Evolutionary conservation across 805 yeast species (phyloP).

Genomic region (Kuraishia floccosa): DNA sequence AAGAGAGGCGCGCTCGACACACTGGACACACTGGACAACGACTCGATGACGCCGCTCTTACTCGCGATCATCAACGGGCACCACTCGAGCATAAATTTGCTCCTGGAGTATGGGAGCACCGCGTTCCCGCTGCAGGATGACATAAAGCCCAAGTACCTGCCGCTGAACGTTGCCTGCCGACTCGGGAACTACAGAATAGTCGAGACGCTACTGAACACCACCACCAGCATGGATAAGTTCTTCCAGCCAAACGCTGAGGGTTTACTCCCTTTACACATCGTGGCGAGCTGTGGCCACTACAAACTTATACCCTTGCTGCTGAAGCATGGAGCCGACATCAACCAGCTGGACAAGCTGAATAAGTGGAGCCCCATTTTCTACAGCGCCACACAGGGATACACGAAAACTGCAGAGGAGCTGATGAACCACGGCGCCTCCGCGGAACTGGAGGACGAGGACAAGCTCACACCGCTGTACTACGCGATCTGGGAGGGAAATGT

Average conservation of each 20-base stretch:
- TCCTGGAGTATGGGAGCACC: constrained; percentile 37
- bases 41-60: constrained; percentile 73
- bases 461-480: constrained; percentile 71
- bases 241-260: constrained; percentile 80
- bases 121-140: constrained; percentile 37
- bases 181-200: constrained; percentile 68
- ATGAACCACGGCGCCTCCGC: constrained; percentile 66
- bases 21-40: constrained; percentile 50
- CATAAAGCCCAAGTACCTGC: constrained; percentile 52
- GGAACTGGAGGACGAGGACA: constrained; percentile 63
- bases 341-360: constrained; percentile 73
- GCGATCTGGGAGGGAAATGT: constrained; percentile 94
- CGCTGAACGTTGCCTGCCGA: constrained; percentile 82
- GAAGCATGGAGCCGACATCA: constrained; percentile 64
- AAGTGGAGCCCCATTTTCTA: constrained; percentile 93
- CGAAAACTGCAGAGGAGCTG: constrained; percentile 55
- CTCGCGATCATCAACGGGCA: constrained; percentile 67
- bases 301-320: constrained; percentile 58
- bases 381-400: constrained; percentile 79
- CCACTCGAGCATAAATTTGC: constrained; percentile 36
- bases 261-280: constrained; percentile 76
- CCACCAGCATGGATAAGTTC: constrained; percentile 17
- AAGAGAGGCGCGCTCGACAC: constrained; percentile 11
- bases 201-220: constrained; percentile 39
- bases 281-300: constrained; percentile 73